Base-by-base conservation (phyloP, 495 filamentous ascomycete species). In the Aspergillus leporis region DNA sequence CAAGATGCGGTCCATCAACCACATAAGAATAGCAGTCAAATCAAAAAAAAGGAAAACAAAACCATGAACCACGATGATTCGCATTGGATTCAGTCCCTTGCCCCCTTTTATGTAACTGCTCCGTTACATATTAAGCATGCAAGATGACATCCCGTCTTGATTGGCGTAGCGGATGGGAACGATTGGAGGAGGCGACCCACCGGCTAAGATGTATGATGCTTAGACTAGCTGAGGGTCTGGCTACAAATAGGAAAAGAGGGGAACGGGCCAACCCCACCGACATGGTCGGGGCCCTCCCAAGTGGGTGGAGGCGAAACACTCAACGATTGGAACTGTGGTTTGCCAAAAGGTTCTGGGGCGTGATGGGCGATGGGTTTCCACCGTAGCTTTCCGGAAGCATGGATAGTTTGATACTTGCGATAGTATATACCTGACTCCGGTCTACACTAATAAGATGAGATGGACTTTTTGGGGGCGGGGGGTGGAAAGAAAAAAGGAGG, bases 121-220 rank as follows among this genome's bases (percentile, higher is more conserved):
- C 51, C 46, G 58, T 56, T 51, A 32, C 52, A 56, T 55, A 32
- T 51, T 52, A 43, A 51, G 56, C 56, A 40, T 52, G 38, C 55
- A 50, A 40, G 18, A 38, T 22, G n/a, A n/a, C 23, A 0, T 2
- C 2, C 8, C 4, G 1, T 4, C 3, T n/a, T 43, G 36, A 59
- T 51, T 59, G 51, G n/a, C n/a, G n/a, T n/a, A n/a, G n/a, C n/a
- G 51, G 25, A 38, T n/a, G 47, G 47, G 18, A 23, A 12, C 5
- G 36, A 28, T 38, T 22, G 50, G 51, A 19, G 23, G 25, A 34
- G 31, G 23, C n/a, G 53, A 31, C 18, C 57, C 57, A 60, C 61
- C 38, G 43, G 22, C 55, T 58, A 58, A 51, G 9, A 66, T 66
- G 63, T 62, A 66, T 66, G 63, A 66, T 66, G 63, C 63, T 59